Base-by-base conservation (phyloP, 1,284 basidiomycete species). In the Tetrapyrgos nigripes region DNA sequence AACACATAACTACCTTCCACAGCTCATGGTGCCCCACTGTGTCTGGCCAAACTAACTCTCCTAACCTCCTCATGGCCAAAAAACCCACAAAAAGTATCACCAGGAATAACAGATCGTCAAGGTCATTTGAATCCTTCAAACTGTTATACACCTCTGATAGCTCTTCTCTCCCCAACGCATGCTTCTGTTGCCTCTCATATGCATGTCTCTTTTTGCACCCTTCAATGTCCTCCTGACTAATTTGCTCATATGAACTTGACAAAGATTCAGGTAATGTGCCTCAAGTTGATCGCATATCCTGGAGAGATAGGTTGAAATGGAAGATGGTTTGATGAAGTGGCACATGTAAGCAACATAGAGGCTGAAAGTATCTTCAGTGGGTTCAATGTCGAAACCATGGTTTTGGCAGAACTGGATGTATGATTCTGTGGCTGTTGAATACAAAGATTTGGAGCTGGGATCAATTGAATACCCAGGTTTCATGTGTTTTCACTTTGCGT, bases 361-460 rank as follows among this genome's bases (percentile, higher is more conserved):
- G 6, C 58, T 64, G 0, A 76, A 50, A 0, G 70, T 74, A 27
- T 75, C 66, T 3, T 57, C 19, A 0, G 74, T 72, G 0, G 77
- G 78, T 0, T 72, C 59, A 1, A 70, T 14, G 0, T 71, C 62
- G 3, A 78, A 64, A 6, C 68, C 19, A 51, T 80, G 77, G 0
- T 64, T 2, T 1, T 63, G 9, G 40, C 68, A 72, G 50, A 76
- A 76, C 1, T 57, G 53, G 27, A 72, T 21, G 44, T 72, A 75
- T 0, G 72, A 74, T 9, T 73, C 67, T 1, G 71, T 53, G 0
- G 67, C 63, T 0, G 72, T 73, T 1, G 60, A 55, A 35, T 76
- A 75, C 0, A 62, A 29, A 0, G 17, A 2, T 1, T 27, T 3
- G 0, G 71, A 64, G 3, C 61, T 61, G 0, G 24, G 6, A 31